Base-by-base conservation (phyloP, 2,329 filamentous ascomycete genomes). In the Diaporthe capsici region DNA sequence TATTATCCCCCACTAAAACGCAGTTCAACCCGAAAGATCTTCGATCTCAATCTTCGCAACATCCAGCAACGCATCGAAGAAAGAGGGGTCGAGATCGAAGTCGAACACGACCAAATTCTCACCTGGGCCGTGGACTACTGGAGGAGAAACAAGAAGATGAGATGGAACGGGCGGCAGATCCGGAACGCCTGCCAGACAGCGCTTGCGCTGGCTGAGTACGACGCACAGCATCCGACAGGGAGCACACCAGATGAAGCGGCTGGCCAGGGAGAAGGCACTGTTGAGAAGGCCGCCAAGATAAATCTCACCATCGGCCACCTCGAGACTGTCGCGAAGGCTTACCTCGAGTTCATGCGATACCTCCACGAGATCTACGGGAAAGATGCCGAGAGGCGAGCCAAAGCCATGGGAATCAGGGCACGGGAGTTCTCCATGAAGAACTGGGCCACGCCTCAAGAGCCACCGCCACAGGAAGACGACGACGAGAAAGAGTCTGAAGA, bases 11-110 rank as follows among this genome's bases (percentile, higher is more conserved):
- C 83, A 47, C 82, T 88, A 5, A 81, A 79, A 17, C 81, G 86
- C 63, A 82, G 83, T 47, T 84, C 87, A 77, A 84, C 86, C 63
- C 83, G 84, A 75, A 83, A 83, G 75, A 86, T 88, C 78, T 88
- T 86, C 85, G 79, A 80, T 42, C 82, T 85, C 78, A 84, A 86
- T 79, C 87, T 88, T 0, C 51, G 72, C 2, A 76, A 79, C 15
- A 78, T 83, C 39, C 39, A 71, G 3, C 51, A 71, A 47, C 68
- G 68, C 12, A 47, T 71, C 28, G 51, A 58, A 8, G 28, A 31
- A 15, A 71, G 55, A 47, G 22, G 39, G 8, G 25, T 42, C 0
- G 55, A 28, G 12, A 47, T 71, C n/a, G 22, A 44, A 2, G 51
- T 72, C 17, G 74, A 75, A 51, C 51, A 72, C 8, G 20, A 55